phyloP scores from a whole-genome alignment of 1,284 basidiomycete genomes.

The Irpex sp. region DNA sequence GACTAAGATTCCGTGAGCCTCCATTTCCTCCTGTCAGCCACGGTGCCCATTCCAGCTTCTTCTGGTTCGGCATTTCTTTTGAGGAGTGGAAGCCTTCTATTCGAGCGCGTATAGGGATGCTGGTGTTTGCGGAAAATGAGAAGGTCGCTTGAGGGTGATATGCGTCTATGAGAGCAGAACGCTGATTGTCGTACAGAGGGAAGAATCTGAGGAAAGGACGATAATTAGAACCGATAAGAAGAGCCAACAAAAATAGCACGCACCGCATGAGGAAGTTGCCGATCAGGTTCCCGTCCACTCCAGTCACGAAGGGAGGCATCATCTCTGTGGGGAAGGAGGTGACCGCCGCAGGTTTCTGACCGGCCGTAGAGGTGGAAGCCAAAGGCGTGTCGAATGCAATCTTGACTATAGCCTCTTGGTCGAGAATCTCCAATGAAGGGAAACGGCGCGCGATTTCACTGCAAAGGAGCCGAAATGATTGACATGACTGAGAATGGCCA shows the following conservation, averaged over 20 bases:
- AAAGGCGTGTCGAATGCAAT: slow-evolving; percentile 67
- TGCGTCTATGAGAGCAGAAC: slow-evolving; percentile 63
- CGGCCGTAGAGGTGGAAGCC: slow-evolving; percentile 17
- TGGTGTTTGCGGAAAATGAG: slow-evolving; percentile 82
- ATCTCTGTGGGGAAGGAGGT: slow-evolving; percentile 73
- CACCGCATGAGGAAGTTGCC: slow-evolving; percentile 79
- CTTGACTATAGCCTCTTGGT: slow-evolving; percentile 69
- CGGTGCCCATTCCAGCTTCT: slow-evolving; percentile 68
- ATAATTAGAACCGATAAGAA: slow-evolving; percentile 1
- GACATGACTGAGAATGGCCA: not conserved
- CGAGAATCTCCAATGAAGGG: slow-evolving; percentile 67
- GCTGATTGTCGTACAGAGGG: slow-evolving; percentile 77
- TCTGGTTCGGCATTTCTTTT: slow-evolving; percentile 74
- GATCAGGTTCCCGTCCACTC: slow-evolving; percentile 64
- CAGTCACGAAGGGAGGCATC: slow-evolving; percentile 72
- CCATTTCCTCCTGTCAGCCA: slow-evolving; percentile 58
- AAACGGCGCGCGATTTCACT: slow-evolving; percentile 76
- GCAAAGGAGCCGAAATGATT: slow-evolving; percentile 5
- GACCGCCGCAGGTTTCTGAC: slow-evolving; percentile 35
- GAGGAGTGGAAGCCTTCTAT: slow-evolving; percentile 61
- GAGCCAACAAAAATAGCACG: slow-evolving; percentile 19
- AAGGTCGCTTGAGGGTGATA: slow-evolving; percentile 88
- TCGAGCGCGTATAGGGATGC: slow-evolving; percentile 70
- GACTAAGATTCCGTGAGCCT: slow-evolving; percentile 76
- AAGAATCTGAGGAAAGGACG: slow-evolving; percentile 61